Percentiles rank a stretch among this genome's conserved stretches.
phyloP scores from a whole-genome alignment of 257 asterid species.

The Solanum gracilifrons region DNA sequence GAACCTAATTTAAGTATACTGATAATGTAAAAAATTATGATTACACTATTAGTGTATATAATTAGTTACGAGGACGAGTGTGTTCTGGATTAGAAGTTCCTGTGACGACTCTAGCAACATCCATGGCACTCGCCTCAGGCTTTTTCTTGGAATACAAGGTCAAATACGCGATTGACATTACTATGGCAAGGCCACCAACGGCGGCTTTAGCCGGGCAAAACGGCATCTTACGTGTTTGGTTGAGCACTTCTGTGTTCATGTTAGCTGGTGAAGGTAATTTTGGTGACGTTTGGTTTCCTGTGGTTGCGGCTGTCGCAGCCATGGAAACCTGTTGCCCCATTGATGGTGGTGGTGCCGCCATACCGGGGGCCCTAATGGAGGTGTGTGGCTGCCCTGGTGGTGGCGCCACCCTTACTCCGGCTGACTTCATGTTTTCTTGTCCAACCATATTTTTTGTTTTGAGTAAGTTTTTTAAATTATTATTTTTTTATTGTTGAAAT shows the following conservation, averaged over 20 bases:
- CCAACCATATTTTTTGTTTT: constrained; percentile 27
- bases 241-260: constrained; percentile 55
- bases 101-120: constrained; percentile 60
- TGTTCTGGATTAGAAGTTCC: constrained; percentile 34
- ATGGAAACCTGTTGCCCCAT: constrained; percentile 1
- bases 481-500: background rate
- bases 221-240: constrained; percentile 43
- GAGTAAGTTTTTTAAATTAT: background rate
- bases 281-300: constrained; percentile 36
- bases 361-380: constrained; percentile 1
- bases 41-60: background rate
- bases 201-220: constrained; percentile 37
- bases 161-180: constrained; percentile 33
- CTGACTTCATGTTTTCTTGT: constrained; percentile 36
- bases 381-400: constrained; percentile 37
- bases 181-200: constrained; percentile 38
- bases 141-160: constrained; percentile 55
- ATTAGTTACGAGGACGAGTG: constrained; percentile 35
- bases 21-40: background rate
- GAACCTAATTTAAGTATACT: background rate
- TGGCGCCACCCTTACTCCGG: constrained; percentile 26
- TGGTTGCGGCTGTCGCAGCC: constrained; percentile 14
- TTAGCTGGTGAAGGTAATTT: constrained; percentile 29
- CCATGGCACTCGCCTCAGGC: constrained; percentile 71
- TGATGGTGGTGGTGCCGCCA: background rate